Base-by-base conservation (phyloP, 2,329 filamentous ascomycete species). In the Microascus cirrosus region DNA sequence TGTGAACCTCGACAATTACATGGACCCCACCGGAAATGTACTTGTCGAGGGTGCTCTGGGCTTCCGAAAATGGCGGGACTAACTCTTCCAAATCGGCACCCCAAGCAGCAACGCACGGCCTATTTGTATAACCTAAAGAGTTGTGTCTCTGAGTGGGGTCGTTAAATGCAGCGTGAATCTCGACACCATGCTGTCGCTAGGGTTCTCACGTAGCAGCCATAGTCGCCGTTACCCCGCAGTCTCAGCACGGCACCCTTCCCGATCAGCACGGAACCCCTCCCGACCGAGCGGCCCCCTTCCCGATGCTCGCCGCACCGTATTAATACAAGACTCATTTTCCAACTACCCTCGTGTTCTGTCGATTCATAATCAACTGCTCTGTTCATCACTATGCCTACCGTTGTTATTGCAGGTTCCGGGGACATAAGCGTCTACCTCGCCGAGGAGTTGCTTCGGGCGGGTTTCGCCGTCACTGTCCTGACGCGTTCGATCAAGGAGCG, bases 391-490 rank as follows among this genome's bases (percentile, higher is more conserved):
- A 50, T 50, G 45, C 20, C 45, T 24, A 50, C 57, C n/a, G 52
- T 63, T 48, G 57, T 60, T 20, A 58, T 63, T 32, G 62, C 61
- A 24, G 62, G 62, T 25, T 60, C 60, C 5, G 62, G 62, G 3
- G 59, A 51, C 24, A 35, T 63, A 15, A 57, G 58, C 18, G 60
- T 59, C 48, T 62, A 63, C 58, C 28, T 62, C 35, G 34, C 45
- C 25, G 59, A 62, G 32, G 61, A 63, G 24, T 50, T 62, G 48
- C 24, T 42, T 18, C 55, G 52, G 10, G 54, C 25, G 2, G 60
- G 61, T 10, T 53, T 58, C 56, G 53, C 59, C 11, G 48, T 62
- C 39, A 52, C 59, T 36, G 54, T 62, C 45, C 53, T 62, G 1
- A 61, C 61, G 24, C 60, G 61, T 2, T 55, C 53, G 4, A 8